Evolutionary conservation across 2,329 filamentous ascomycete species (phyloP), one percentile per base, ranked within the genome.

Genomic region (Aspergillus sp.): DNA sequence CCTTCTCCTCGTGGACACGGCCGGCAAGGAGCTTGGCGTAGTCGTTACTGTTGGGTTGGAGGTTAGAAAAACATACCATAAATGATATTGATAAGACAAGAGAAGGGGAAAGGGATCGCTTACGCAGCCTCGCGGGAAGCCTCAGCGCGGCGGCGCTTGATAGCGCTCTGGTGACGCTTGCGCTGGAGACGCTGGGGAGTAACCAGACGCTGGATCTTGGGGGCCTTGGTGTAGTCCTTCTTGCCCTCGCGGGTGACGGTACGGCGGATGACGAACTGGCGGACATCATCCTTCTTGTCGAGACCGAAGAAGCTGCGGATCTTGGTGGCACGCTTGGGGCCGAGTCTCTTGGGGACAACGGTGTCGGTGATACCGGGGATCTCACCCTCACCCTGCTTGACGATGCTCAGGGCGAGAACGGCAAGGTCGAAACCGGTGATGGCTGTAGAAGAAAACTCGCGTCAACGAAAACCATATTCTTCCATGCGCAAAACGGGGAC

Each of bases 221-320:
- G 95, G 76, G 95, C 95, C 91, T 99, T 99, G 90, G 94, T 97
- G 90, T 98, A 98, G 75, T 93, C 84, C 85, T 91, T 90, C 85
- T 95, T 96, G 84, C 92, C 94, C 87, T 98, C 95, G 78, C 89
- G 90, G 85, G 92, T 88, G 77, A 99, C 89, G 82, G 98, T 95
- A 81, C 95, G 95, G 81, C 95, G 95, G 78, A 99, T 98, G 82
- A 99, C 95, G 85, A 96, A 99, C 87, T 98, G 97, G 87, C 95
- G 94, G 84, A 98, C 94, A 91, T 99, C 95, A 87, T 99, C 95
- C 90, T 98, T 93, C 93, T 98, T 98, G 91, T 90, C 94, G 88
- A 99, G 91, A 85, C 92, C 89, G 86, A 98, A 99, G 90, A 99
- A 99, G 81, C 89, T 90, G 83, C 94, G 92, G 85, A 99, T 98